Evolutionary conservation across 345 rosid genomes (phyloP).

Genomic region (Euphorbia pulcherrima): DNA sequence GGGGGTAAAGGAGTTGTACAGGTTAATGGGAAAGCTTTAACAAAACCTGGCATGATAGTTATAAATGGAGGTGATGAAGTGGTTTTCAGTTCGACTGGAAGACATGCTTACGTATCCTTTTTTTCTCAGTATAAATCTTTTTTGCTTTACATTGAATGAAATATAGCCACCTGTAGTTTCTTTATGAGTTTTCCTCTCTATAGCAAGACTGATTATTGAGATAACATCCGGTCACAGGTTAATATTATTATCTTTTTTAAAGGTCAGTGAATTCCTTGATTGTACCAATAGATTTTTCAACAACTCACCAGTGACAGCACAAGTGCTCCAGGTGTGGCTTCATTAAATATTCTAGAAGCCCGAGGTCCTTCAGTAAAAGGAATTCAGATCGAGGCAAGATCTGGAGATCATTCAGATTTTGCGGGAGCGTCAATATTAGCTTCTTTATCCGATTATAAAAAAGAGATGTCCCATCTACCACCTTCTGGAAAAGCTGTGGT

Average conservation of each 20-base stretch:
- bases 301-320: slow-evolving; percentile 60
- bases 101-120: slow-evolving; percentile 97
- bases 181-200: background rate
- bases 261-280: slow-evolving; percentile 44
- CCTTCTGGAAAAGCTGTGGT: slow-evolving; percentile 50
- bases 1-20: slow-evolving; percentile 83
- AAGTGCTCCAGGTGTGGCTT: slow-evolving; percentile 53
- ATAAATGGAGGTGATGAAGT: slow-evolving; percentile 91
- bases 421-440: slow-evolving; percentile 90
- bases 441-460: slow-evolving; percentile 61
- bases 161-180: background rate
- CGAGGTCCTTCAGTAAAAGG: slow-evolving; percentile 62
- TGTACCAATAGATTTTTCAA: slow-evolving; percentile 64
- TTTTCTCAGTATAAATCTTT: background rate
- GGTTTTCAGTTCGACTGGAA: slow-evolving; percentile 59
- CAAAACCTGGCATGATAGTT: slow-evolving; percentile 41
- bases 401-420: slow-evolving; percentile 82
- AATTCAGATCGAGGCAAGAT: slow-evolving; percentile 68
- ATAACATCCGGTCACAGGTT: slow-evolving; percentile 7
- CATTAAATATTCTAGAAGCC: slow-evolving; percentile 71
- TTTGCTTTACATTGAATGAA: background rate
- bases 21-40: slow-evolving; percentile 65
- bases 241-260: background rate
- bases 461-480: slow-evolving; percentile 55
- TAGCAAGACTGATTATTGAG: slow-evolving; percentile 4